Percentiles rank a stretch among this genome's conserved stretches.
These are phyloP conservation scores for Trypanosoma mega DNA, from an alignment of 208 protist species.

Conservation along the genomic window DNA sequence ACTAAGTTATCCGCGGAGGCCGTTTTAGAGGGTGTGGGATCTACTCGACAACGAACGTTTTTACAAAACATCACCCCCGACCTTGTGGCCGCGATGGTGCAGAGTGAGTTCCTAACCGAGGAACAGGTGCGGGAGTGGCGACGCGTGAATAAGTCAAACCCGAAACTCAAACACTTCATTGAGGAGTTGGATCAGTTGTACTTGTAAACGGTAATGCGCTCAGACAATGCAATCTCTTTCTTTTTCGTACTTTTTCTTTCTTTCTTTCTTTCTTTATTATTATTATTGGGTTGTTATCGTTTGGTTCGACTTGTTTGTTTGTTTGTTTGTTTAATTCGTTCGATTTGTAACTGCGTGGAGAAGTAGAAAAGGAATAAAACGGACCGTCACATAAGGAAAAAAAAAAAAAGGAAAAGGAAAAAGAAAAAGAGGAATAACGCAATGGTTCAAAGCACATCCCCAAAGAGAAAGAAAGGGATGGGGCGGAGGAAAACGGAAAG, in stretches of 20 bases:
- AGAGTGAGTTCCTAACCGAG: constrained; percentile 27
- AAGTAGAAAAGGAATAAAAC: no score
- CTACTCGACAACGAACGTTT: constrained; percentile 53
- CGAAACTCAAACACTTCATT: constrained; percentile 9
- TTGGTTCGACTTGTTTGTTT: no score
- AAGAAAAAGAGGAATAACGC: no score
- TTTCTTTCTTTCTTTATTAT: no score
- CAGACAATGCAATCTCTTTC: not conserved
- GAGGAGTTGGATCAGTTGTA: constrained; percentile 29
- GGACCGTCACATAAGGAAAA: no score
- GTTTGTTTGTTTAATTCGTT: no score
- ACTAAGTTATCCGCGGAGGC: constrained; percentile 15
- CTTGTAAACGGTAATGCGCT: constrained; percentile 9
- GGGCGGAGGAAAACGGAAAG: not conserved
- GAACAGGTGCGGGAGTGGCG: constrained; percentile 35
- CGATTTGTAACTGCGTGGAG: no score
- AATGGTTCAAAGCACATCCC: no score
- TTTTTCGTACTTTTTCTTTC: no score
- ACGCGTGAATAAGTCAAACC: constrained; percentile 28
- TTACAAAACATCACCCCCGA: constrained; percentile 73
- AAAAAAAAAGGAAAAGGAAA: no score
- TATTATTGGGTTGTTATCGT: no score
- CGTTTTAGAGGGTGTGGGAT: constrained; percentile 54
- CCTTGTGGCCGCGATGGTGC: constrained; percentile 68
- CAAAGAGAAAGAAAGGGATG: not conserved